Evolutionary conservation across 2,329 filamentous ascomycete genomes (phyloP).

Genomic region (Alternaria longipes): DNA sequence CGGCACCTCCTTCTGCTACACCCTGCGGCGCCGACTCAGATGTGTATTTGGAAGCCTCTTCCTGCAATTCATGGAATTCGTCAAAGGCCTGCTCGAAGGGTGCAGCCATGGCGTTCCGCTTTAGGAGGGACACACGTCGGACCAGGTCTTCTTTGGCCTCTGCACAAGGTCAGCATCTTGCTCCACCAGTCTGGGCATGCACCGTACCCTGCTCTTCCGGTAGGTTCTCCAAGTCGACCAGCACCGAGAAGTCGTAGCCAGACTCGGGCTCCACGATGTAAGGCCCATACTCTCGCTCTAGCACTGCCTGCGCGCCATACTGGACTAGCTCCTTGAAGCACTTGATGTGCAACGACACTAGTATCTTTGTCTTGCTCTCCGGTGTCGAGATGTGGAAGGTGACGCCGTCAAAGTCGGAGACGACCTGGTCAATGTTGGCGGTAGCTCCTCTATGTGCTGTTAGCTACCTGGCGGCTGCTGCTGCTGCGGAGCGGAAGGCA

Average conservation of each 20-base stretch:
- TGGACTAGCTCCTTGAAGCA: slow-evolving; percentile 92
- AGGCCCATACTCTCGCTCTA: slow-evolving; percentile 92
- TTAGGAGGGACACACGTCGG: slow-evolving; percentile 86
- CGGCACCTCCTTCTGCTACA: slow-evolving; percentile 84
- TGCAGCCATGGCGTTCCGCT: slow-evolving; percentile 98
- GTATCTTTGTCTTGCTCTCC: slow-evolving; percentile 90
- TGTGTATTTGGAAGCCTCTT: slow-evolving; percentile 91
- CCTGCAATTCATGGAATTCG: slow-evolving; percentile 85
- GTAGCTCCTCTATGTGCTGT: slow-evolving; percentile 74
- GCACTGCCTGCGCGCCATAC: slow-evolving; percentile 90
- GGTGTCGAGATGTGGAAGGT: slow-evolving; percentile 98
- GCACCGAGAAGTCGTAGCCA: slow-evolving; percentile 95
- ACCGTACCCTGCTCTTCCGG: slow-evolving; percentile 76
- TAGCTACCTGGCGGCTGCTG: slow-evolving; percentile 42
- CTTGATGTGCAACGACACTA: slow-evolving; percentile 92
- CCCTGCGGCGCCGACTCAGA: slow-evolving; percentile 94
- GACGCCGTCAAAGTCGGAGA: slow-evolving; percentile 98
- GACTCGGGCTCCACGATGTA: slow-evolving; percentile 88
- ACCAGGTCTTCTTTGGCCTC: slow-evolving; percentile 89
- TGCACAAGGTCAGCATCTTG: slow-evolving; percentile 48
- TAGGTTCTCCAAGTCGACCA: slow-evolving; percentile 86
- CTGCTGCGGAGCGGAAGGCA: slow-evolving; percentile 40
- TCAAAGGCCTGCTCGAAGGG: slow-evolving; percentile 98
- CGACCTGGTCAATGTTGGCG: slow-evolving; percentile 93
- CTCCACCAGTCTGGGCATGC: not conserved